These are phyloP conservation scores for Exophiala sp. DNA, from an alignment of 2,329 filamentous ascomycete genomes.

Conservation along the genomic window DNA sequence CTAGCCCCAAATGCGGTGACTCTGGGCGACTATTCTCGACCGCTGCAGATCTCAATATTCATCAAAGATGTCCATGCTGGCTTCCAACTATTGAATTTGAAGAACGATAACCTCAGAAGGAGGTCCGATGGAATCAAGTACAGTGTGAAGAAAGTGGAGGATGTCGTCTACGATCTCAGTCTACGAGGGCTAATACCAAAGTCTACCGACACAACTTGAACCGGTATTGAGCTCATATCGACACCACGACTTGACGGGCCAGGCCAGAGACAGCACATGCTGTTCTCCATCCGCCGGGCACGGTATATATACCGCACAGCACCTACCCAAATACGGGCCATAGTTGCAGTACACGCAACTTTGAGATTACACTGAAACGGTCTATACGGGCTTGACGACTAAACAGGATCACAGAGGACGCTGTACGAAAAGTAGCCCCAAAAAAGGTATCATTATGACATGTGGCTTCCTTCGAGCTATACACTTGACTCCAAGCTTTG, in stretches of 20 bases:
- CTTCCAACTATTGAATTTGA: slow-evolving; percentile 95
- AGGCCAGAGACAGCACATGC: not conserved
- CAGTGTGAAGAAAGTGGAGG: slow-evolving; percentile 94
- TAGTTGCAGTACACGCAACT: too few species aligned
- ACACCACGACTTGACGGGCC: too few species aligned
- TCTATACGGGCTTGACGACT: too few species aligned
- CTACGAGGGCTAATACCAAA: slow-evolving; percentile 74
- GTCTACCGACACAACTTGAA: slow-evolving; percentile 5
- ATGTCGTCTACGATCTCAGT: slow-evolving; percentile 93
- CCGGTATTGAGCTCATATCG: not conserved
- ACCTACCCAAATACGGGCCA: too few species aligned
- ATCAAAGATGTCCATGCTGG: slow-evolving; percentile 94
- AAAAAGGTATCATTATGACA: too few species aligned
- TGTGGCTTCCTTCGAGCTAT: too few species aligned
- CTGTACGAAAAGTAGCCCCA: too few species aligned
- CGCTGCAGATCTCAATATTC: slow-evolving; percentile 83
- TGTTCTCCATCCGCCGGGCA: not conserved
- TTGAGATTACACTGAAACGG: too few species aligned
- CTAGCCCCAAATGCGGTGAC: slow-evolving; percentile 94
- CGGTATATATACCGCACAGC: too few species aligned
- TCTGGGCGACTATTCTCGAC: slow-evolving; percentile 79
- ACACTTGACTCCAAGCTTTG: too few species aligned
- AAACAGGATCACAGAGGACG: too few species aligned
- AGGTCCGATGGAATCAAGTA: slow-evolving; percentile 94
- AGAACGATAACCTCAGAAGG: slow-evolving; percentile 88